Conservation (phyloP, 2,329 filamentous ascomycete species). For the Aspergillus sojae region DNA sequence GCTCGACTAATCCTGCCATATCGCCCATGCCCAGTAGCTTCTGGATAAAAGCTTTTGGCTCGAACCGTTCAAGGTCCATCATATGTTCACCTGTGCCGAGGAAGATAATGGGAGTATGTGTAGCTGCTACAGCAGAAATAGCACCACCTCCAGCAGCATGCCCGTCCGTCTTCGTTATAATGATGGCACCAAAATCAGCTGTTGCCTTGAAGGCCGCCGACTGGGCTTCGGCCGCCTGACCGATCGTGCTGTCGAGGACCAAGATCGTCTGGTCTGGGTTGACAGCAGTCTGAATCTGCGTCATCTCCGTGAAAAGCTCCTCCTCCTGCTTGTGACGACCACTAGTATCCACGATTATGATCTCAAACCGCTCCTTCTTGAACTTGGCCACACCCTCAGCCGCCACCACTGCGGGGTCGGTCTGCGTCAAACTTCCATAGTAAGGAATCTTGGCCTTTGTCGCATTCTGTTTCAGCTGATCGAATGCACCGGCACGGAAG, state of each 20-base stretch:
- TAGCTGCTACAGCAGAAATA: conserved; percentile 95
- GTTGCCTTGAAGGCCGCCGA: conserved; percentile 96
- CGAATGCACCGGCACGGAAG: conserved; percentile 96
- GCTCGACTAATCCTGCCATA: conserved; percentile 91
- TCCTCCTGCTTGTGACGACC: conserved; percentile 93
- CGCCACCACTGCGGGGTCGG: conserved; percentile 89
- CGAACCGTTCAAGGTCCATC: conserved; percentile 90
- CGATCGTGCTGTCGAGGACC: conserved; percentile 95
- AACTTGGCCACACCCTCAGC: conserved; percentile 98
- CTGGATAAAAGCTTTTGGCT: conserved; percentile 87
- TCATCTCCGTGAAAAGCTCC: conserved; percentile 95
- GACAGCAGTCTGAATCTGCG: conserved; percentile 90
- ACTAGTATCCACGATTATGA: conserved; percentile 98
- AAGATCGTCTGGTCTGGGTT: conserved; percentile 96
- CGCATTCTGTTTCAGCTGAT: conserved; percentile 97
- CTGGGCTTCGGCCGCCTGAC: conserved; percentile 92
- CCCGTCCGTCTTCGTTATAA: conserved; percentile 98
- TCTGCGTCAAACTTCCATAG: conserved; percentile 95
- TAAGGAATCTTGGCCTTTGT: conserved; percentile 99
- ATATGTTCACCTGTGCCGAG: conserved; percentile 98
- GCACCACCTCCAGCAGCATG: conserved; percentile 94
- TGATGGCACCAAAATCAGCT: conserved; percentile 95
- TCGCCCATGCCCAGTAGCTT: conserved; percentile 97
- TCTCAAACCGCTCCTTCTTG: conserved; percentile 97
- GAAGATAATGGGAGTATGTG: conserved; percentile 95